phyloP scores from a whole-genome alignment of 805 yeast genomes.

The Candida awuae region DNA sequence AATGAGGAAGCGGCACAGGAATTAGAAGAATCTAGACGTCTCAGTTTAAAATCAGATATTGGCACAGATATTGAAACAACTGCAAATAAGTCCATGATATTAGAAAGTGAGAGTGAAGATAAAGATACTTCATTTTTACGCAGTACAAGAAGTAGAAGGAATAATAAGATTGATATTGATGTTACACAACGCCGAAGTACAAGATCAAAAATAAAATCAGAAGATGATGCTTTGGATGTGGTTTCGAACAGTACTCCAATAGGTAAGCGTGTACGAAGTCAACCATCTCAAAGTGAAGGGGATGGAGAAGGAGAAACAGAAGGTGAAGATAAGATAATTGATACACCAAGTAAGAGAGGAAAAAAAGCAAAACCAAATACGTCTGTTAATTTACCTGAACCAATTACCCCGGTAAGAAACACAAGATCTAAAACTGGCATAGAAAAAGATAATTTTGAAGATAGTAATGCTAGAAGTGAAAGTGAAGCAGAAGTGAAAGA shows the following conservation, averaged over 20 bases:
- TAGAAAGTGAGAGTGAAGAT: slow-evolving; percentile 1
- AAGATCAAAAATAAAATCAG: slow-evolving; percentile 14
- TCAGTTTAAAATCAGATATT: neutral
- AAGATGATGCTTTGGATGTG: slow-evolving; percentile 6
- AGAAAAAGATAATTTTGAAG: neutral
- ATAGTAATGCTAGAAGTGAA: neutral
- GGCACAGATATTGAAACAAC: neutral
- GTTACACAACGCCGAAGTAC: slow-evolving; percentile 8
- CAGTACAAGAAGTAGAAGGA: slow-evolving; percentile 5
- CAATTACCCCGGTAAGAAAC: neutral
- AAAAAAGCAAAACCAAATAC: slow-evolving; percentile 6
- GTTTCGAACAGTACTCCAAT: too few relatives aligned
- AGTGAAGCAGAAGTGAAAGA: slow-evolving; percentile 2
- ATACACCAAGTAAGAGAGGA: slow-evolving; percentile 7
- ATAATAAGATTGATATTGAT: slow-evolving; percentile 9
- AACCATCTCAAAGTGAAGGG: neutral
- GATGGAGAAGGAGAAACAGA: neutral
- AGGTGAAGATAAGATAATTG: neutral
- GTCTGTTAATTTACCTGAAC: neutral
- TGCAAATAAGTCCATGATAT: neutral
- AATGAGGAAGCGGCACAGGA: slow-evolving; percentile 6
- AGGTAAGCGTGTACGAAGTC: neutral
- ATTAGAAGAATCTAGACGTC: slow-evolving; percentile 5
- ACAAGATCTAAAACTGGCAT: neutral
- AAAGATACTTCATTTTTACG: neutral